Conservation (phyloP, 2,329 filamentous ascomycete species). For the Colletotrichum sojae region DNA sequence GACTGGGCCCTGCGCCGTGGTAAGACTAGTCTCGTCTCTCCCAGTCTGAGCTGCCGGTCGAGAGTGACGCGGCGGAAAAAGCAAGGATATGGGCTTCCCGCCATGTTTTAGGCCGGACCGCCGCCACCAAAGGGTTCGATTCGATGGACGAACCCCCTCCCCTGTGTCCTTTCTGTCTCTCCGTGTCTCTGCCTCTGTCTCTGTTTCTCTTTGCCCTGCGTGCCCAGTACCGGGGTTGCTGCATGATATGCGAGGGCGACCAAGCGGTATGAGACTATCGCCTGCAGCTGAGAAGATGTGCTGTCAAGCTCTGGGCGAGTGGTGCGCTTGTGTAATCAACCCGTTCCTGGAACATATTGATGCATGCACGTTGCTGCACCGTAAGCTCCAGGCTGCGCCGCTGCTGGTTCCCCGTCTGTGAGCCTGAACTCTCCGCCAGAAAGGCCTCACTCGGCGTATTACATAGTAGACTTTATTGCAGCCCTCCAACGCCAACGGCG, state of each 20-base stretch:
- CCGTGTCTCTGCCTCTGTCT: too few relatives aligned
- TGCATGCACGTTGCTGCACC: slow-evolving; percentile 11
- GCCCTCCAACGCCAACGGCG: slow-evolving; percentile 20
- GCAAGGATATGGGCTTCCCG: slow-evolving; percentile 32
- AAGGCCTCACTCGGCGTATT: neutral
- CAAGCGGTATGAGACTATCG: slow-evolving; percentile 22
- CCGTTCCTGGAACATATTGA: slow-evolving; percentile 16
- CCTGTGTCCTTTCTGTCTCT: neutral
- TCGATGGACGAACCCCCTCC: slow-evolving; percentile 23
- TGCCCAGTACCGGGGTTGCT: slow-evolving; percentile 11
- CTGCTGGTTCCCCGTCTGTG: slow-evolving; percentile 31
- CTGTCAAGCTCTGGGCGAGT: slow-evolving; percentile 18
- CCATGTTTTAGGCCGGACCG: slow-evolving; percentile 40
- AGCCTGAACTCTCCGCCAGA: neutral
- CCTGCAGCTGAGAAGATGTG: slow-evolving; percentile 16
- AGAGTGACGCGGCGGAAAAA: slow-evolving; percentile 23
- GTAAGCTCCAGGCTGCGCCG: slow-evolving; percentile 25
- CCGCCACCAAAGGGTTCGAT: slow-evolving; percentile 21
- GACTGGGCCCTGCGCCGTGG: slow-evolving; percentile 2
- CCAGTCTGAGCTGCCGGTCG: slow-evolving; percentile 25
- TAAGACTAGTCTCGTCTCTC: slow-evolving; percentile 18
- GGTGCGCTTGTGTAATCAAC: neutral
- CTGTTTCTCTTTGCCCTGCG: neutral
- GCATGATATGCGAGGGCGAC: neutral
- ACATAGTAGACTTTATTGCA: too few relatives aligned